Evolutionary conservation across 2,329 filamentous ascomycete species (phyloP).

Genomic region (Aspergillus sp.): DNA sequence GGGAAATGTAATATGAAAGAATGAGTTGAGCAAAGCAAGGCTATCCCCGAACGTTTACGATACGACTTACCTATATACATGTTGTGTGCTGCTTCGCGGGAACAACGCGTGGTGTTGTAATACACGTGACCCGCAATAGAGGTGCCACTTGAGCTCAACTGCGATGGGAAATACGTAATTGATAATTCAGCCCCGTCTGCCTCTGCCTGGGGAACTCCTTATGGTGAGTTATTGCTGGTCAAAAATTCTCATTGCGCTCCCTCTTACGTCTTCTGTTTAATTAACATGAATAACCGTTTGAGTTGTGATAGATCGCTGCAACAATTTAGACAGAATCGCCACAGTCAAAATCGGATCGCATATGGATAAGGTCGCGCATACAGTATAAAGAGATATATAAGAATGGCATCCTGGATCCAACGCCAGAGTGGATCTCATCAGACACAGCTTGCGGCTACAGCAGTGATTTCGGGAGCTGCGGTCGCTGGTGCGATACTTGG

Average conservation of each 20-base stretch:
- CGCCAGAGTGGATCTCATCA: slow-evolving; percentile 45
- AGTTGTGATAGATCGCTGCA: neutral
- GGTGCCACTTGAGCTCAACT: slow-evolving; percentile 3
- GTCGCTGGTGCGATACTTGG: slow-evolving; percentile 57
- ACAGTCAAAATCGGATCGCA: neutral
- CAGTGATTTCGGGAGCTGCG: slow-evolving; percentile 47
- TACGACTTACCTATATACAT: no score
- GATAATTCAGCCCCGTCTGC: neutral
- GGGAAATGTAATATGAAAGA: no score
- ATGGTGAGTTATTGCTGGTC: no score
- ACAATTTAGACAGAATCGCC: neutral
- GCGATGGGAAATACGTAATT: neutral
- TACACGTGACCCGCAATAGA: no score
- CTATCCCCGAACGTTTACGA: no score
- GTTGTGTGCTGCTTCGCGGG: no score
- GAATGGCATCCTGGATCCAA: slow-evolving; percentile 49
- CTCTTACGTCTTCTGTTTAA: no score
- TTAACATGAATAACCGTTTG: neutral
- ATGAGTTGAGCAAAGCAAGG: no score
- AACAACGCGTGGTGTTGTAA: no score
- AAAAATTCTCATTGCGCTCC: no score
- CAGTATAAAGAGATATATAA: neutral
- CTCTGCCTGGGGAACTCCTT: no score
- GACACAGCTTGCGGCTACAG: slow-evolving; percentile 46
- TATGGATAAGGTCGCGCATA: slow-evolving; percentile 16